phyloP scores from a whole-genome alignment of 306 rosid genomes.

The Prunus mongolica region DNA sequence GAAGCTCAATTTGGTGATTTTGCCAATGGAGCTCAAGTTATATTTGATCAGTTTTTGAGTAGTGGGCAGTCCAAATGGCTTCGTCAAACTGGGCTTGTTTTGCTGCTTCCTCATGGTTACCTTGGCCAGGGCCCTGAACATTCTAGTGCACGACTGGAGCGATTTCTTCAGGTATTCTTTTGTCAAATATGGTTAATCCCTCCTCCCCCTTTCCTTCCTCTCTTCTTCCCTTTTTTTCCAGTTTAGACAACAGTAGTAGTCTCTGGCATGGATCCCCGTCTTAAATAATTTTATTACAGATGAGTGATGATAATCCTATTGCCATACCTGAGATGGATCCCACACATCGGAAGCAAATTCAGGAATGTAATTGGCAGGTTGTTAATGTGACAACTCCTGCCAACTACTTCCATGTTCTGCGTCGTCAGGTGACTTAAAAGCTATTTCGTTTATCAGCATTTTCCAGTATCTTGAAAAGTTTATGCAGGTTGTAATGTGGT shows the following conservation, averaged over 20 bases:
- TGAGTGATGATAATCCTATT: conserved; percentile 92
- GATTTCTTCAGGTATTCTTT: conserved; percentile 78
- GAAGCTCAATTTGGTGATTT: conserved; percentile 99
- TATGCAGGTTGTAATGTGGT: conserved; percentile 12
- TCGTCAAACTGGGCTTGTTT: conserved; percentile 90
- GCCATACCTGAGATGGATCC: conserved; percentile 98
- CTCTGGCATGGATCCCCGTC: conserved; percentile 2
- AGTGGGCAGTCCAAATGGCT: conserved; percentile 98
- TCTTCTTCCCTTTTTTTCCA: not conserved
- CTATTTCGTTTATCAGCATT: conserved; percentile 16
- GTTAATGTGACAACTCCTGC: conserved; percentile 98
- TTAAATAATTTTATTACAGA: conserved; percentile 53
- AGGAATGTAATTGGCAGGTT: conserved; percentile 97
- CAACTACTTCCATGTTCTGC: conserved; percentile 91
- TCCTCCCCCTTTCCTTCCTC: not conserved
- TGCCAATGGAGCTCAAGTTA: conserved; percentile 94
- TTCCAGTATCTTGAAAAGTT: not conserved
- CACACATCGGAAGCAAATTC: conserved; percentile 87
- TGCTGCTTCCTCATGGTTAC: conserved; percentile 95
- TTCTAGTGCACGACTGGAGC: conserved; percentile 86
- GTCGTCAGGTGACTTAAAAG: conserved; percentile 74
- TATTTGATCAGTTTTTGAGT: conserved; percentile 88
- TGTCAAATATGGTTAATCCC: not conserved
- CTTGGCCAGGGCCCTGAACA: conserved; percentile 99
- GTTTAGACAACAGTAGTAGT: not conserved